Evolutionary conservation across 1,284 basidiomycete species (phyloP).

Genomic region (Athelia psychrophila): DNA sequence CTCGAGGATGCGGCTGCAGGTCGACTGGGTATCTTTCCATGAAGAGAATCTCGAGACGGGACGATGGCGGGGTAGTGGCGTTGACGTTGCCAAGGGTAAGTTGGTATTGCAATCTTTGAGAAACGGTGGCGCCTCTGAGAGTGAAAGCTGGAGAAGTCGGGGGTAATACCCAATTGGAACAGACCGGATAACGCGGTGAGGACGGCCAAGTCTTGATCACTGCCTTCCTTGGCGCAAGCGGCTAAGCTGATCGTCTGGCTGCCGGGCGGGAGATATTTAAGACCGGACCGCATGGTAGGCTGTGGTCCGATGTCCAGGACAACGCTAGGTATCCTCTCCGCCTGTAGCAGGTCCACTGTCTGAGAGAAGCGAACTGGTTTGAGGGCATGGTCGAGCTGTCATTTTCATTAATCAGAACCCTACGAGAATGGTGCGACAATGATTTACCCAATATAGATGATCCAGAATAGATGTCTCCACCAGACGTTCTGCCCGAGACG

Average conservation of each 20-base stretch:
- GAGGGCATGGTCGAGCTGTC: conserved; percentile 29
- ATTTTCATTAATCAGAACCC: not conserved
- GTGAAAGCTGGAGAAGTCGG: conserved; percentile 24
- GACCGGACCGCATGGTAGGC: conserved; percentile 27
- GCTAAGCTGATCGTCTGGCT: conserved; percentile 19
- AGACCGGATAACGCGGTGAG: conserved; percentile 24
- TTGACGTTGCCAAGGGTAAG: conserved; percentile 33
- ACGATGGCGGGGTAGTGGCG: conserved; percentile 30
- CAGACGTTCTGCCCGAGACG: conserved; percentile 15
- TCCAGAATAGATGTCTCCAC: too few relatives aligned
- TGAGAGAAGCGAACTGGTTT: conserved; percentile 28
- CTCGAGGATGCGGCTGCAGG: not conserved
- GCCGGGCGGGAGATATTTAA: conserved; percentile 23
- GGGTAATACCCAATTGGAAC: conserved; percentile 23
- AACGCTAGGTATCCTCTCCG: conserved; percentile 18
- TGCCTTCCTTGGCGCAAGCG: conserved; percentile 25
- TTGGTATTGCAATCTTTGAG: conserved; percentile 26
- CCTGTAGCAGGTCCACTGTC: conserved; percentile 20
- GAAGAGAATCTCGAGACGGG: conserved; percentile 17
- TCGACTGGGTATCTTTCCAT: not conserved
- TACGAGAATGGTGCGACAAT: too few relatives aligned
- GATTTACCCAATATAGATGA: too few relatives aligned
- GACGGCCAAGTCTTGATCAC: conserved; percentile 28
- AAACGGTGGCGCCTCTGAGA: conserved; percentile 16
- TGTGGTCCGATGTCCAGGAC: conserved; percentile 34